These are phyloP conservation scores for Aspergillus awamori DNA, from an alignment of 2,329 filamentous ascomycete species.

Conservation along the genomic window DNA sequence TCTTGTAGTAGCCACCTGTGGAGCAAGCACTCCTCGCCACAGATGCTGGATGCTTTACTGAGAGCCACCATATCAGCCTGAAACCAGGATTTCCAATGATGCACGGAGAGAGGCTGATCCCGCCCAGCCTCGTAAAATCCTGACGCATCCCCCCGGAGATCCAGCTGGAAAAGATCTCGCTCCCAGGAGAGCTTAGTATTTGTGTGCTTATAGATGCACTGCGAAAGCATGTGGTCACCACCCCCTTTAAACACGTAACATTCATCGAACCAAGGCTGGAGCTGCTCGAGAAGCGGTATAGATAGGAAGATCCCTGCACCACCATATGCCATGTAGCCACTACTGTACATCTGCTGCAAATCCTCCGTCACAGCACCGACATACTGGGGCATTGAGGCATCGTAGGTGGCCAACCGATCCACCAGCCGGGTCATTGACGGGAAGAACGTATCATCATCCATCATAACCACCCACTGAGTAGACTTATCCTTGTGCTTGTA, in stretches of 20 bases:
- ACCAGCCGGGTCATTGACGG: slow-evolving; percentile 54
- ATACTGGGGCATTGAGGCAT: slow-evolving; percentile 53
- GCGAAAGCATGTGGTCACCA: slow-evolving; percentile 57
- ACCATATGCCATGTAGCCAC: slow-evolving; percentile 60
- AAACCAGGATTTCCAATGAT: slow-evolving; percentile 26
- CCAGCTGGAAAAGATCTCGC: slow-evolving; percentile 57
- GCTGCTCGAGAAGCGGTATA: slow-evolving; percentile 50
- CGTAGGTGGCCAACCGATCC: slow-evolving; percentile 46
- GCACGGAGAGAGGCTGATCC: slow-evolving; percentile 41
- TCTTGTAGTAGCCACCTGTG: slow-evolving; percentile 18
- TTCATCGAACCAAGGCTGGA: slow-evolving; percentile 50
- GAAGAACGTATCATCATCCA: slow-evolving; percentile 65
- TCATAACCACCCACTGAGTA: slow-evolving; percentile 56
- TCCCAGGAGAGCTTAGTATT: slow-evolving; percentile 55
- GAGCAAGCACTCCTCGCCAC: slow-evolving; percentile 20
- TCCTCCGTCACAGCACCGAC: slow-evolving; percentile 60
- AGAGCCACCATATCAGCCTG: slow-evolving; percentile 20
- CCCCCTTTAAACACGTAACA: slow-evolving; percentile 48
- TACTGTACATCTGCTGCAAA: slow-evolving; percentile 49
- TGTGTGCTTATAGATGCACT: slow-evolving; percentile 57
- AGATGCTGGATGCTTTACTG: slow-evolving; percentile 15
- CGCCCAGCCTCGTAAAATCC: slow-evolving; percentile 61
- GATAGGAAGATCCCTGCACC: slow-evolving; percentile 61
- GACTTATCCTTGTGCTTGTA: slow-evolving; percentile 42
- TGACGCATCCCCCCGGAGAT: slow-evolving; percentile 54